Conservation (phyloP, 805 yeast species). For the Ogataea degrootiae region DNA sequence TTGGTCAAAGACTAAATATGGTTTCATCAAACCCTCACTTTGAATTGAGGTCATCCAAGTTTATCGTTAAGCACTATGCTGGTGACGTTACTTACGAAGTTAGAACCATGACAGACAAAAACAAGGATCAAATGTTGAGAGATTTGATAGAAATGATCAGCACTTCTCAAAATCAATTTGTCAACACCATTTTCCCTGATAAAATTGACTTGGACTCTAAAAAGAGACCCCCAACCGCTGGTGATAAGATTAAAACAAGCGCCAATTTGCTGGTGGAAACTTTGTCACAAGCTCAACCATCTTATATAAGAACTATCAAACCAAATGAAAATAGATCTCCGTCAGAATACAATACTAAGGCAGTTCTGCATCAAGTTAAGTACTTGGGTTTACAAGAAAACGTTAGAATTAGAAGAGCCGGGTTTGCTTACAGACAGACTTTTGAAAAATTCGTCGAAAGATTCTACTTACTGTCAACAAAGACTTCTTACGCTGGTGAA, state of each 20-base stretch:
- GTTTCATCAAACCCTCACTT: constrained; percentile 81
- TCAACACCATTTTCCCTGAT: constrained; percentile 57
- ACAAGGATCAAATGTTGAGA: constrained; percentile 88
- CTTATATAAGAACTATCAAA: constrained; percentile 94
- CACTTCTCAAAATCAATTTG: constrained; percentile 64
- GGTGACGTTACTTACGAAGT: constrained; percentile 97
- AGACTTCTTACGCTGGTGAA: constrained; percentile 88
- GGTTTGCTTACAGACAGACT: constrained; percentile 95
- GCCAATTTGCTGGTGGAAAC: constrained; percentile 91
- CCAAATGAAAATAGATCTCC: constrained; percentile 94
- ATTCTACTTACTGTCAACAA: constrained; percentile 79
- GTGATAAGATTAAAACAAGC: constrained; percentile 87
- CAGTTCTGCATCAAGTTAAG: constrained; percentile 92
- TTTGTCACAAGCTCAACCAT: constrained; percentile 84
- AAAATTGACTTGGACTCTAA: constrained; percentile 61
- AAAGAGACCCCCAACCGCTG: constrained; percentile 89
- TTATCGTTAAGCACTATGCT: constrained; percentile 92
- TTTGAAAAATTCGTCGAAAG: constrained; percentile 95
- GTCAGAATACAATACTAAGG: constrained; percentile 78
- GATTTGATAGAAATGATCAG: constrained; percentile 78
- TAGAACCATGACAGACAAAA: constrained; percentile 89
- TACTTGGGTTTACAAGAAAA: constrained; percentile 95
- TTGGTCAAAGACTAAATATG: constrained; percentile 85
- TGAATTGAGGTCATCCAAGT: constrained; percentile 82
- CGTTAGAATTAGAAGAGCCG: constrained; percentile 96